phyloP scores from a whole-genome alignment of 768 basidiomycete species.

The Glaciozyma martinii region DNA sequence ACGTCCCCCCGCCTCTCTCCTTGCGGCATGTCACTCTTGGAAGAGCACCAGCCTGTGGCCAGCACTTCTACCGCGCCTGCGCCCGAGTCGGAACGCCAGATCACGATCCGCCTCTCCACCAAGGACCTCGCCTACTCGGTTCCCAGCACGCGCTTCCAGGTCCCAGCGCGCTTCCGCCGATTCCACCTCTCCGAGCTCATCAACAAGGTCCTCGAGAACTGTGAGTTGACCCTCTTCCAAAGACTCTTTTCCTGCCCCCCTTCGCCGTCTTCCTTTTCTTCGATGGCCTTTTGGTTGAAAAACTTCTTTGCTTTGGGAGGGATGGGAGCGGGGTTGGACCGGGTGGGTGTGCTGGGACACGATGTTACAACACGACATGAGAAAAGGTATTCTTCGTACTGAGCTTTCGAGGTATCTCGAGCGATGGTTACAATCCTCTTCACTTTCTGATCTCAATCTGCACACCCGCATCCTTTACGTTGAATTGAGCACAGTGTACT shows the following conservation, averaged over 20 bases:
- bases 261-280: neutral
- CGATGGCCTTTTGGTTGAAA: neutral
- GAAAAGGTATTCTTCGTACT: slow-evolving; percentile 34
- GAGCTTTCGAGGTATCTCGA: slow-evolving; percentile 32
- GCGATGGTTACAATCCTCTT: slow-evolving; percentile 30
- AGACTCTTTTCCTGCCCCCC: neutral
- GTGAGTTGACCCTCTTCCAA: slow-evolving; percentile 1
- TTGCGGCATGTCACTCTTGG: too few species aligned
- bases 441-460: slow-evolving; percentile 30
- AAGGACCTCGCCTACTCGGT: slow-evolving; percentile 65
- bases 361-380: slow-evolving; percentile 28
- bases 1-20: too few species aligned
- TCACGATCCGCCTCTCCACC: slow-evolving; percentile 49
- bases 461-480: neutral
- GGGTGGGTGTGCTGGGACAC: neutral
- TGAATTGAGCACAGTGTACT: neutral
- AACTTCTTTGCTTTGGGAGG: neutral
- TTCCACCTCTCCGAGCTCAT: slow-evolving; percentile 94
- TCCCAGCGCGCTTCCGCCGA: slow-evolving; percentile 81
- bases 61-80: too few species aligned
- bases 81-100: slow-evolving; percentile 18
- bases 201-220: slow-evolving; percentile 67
- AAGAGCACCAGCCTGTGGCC: too few species aligned
- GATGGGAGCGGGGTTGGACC: neutral
- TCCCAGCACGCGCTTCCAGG: slow-evolving; percentile 82